A percentile compares a stretch with the other conserved stretches of the same genome.
Evolutionary conservation across 1,284 basidiomycete species (phyloP).

Genomic region (Pseudozyma pruni): DNA sequence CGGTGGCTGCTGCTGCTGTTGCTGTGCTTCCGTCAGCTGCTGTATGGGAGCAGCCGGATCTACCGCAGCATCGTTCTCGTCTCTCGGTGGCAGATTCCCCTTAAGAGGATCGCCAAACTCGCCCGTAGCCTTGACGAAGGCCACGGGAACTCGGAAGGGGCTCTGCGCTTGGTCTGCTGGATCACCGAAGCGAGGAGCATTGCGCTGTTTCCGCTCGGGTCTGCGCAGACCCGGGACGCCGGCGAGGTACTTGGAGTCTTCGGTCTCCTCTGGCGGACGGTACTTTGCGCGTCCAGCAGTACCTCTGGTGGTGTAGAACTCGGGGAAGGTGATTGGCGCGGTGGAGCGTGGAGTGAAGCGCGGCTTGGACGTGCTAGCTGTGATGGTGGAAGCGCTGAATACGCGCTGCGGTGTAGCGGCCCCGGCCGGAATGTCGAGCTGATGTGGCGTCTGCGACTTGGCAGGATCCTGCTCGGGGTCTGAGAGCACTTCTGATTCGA

Average conservation of each 20-base stretch:
- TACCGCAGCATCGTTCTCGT: constrained; percentile 3
- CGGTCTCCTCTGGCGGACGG: constrained; percentile 48
- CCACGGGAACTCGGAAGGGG: constrained; percentile 44
- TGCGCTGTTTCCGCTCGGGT: constrained; percentile 15
- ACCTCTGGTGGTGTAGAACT: constrained; percentile 41
- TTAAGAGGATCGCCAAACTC: constrained; percentile 41
- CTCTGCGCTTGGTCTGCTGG: constrained; percentile 28
- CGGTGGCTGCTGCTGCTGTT: constrained; percentile 7
- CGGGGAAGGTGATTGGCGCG: constrained; percentile 33
- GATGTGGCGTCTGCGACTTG: background rate
- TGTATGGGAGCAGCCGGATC: constrained; percentile 8
- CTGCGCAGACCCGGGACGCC: constrained; percentile 47
- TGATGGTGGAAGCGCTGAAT: background rate
- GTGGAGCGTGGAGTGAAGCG: constrained; percentile 25
- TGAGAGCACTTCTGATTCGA: constrained; percentile 20
- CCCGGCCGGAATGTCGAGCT: constrained; percentile 5
- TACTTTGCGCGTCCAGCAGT: constrained; percentile 15
- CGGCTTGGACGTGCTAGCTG: constrained; percentile 9
- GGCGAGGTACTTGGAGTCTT: constrained; percentile 44
- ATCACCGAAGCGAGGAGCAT: constrained; percentile 30
- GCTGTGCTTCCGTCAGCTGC: constrained; percentile 17
- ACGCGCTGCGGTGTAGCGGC: constrained; percentile 19
- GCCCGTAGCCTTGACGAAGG: constrained; percentile 56
- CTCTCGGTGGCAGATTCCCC: constrained; percentile 22
- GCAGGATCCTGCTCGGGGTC: constrained; percentile 8